These are phyloP conservation scores for Priceomyces medius DNA, from an alignment of 805 yeast genomes.

Conservation along the genomic window DNA sequence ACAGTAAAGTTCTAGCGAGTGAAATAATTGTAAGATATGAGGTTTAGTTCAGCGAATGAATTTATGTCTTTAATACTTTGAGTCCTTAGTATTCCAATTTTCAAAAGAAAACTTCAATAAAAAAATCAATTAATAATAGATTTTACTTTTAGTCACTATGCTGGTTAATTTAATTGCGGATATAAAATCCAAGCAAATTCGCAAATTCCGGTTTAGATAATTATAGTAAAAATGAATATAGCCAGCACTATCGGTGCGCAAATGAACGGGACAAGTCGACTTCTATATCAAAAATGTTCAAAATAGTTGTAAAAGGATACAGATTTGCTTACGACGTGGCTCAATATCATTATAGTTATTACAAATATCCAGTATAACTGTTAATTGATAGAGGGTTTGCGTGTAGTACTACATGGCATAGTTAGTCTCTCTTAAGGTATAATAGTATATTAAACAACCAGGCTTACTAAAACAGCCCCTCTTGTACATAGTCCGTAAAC, in stretches of 20 bases:
- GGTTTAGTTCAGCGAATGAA: background rate
- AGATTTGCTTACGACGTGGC: too few relatives aligned
- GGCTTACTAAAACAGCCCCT: conserved; percentile 1
- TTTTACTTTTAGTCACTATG: too few relatives aligned
- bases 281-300: too few relatives aligned
- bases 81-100: background rate
- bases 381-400: too few relatives aligned
- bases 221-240: background rate
- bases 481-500: background rate
- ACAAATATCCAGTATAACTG: too few relatives aligned
- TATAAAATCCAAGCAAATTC: background rate
- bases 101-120: background rate
- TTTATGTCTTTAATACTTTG: background rate
- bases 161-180: conserved; percentile 6
- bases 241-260: background rate
- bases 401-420: too few relatives aligned
- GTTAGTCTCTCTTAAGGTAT: too few relatives aligned
- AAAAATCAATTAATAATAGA: background rate
- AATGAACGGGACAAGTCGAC: too few relatives aligned
- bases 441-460: background rate
- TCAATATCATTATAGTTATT: too few relatives aligned
- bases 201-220: conserved; percentile 1
- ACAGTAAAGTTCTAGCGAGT: background rate
- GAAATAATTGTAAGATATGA: background rate
- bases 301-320: too few relatives aligned